phyloP scores from a whole-genome alignment of 2,329 filamentous ascomycete species.

The Pestalotiopsis fici region DNA sequence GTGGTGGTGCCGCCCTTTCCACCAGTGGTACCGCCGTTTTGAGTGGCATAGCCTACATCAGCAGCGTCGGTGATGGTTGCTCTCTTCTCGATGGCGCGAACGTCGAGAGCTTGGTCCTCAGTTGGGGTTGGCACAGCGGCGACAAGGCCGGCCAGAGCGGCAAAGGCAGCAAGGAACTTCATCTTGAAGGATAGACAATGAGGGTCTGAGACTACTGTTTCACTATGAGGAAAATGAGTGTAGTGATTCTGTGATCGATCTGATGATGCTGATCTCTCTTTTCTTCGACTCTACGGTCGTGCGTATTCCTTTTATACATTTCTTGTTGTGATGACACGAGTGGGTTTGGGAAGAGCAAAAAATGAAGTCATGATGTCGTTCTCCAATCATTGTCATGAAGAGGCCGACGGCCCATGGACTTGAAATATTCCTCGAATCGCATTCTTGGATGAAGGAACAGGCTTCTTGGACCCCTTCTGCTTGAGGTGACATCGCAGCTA shows the following conservation, averaged over 20 bases:
- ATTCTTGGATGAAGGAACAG: background rate
- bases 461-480: background rate
- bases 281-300: background rate
- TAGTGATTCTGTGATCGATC: background rate
- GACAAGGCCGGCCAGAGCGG: slow-evolving; percentile 18
- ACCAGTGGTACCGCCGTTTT: slow-evolving; percentile 45
- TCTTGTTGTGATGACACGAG: background rate
- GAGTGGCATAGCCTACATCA: slow-evolving; percentile 18
- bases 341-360: background rate
- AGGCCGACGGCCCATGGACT: background rate
- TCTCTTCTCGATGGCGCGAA: slow-evolving; percentile 19
- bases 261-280: background rate
- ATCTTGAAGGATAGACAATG: slow-evolving; percentile 11
- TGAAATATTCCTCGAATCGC: slow-evolving; percentile 7
- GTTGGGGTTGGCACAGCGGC: slow-evolving; percentile 18
- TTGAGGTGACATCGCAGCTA: background rate
- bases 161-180: slow-evolving; percentile 21
- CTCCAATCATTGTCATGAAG: background rate
- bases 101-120: slow-evolving; percentile 14
- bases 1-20: slow-evolving; percentile 55
- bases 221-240: background rate
- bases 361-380: background rate
- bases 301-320: background rate
- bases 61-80: slow-evolving; percentile 21
- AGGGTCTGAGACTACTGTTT: background rate